Base-by-base conservation (phyloP, 345 rosid genomes). In the Populus alba region DNA sequence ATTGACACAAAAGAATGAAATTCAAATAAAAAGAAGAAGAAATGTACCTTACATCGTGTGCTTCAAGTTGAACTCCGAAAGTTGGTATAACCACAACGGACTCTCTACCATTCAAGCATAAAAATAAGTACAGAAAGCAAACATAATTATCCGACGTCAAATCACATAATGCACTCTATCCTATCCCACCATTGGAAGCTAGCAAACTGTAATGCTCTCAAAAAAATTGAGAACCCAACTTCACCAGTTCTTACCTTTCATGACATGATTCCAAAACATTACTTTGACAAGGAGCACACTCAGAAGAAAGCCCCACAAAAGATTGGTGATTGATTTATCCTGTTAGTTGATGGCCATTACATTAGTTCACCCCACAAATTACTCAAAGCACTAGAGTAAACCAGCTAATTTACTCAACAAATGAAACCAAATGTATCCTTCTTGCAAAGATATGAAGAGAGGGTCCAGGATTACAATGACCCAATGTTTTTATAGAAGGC, bases 41-140 rank as follows among this genome's bases (percentile, higher is more conserved):
- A 45, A 33, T 6, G 8, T 83, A 92, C 99, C 97, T 91, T 57
- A 76, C 18, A 89, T 89, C 90, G 72, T 89, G 91, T 53, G 97
- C 93, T 84, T 92, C 94, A 41, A 93, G 92, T 83, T 92, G 98
- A 81, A 93, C 87, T 69, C 94, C 98, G 76, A 92, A 90, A 77
- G 88, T 81, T 73, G 98, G 93, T 87, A 93, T 86, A 80, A 91
- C 84, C 70, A 90, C 80, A 62, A 95, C 94, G 79, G 95, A 90
- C 76, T 93, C 98, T 95, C 90, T 74, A 79, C 65, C 77, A 67
- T 74, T 85, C 85, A 76, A 79, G 63, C 35, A 84, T 17, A 76
- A 61, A 75, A 76, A 7, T 9, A 77, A 68, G 75, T 76, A 76
- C 75, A 51, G 25, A 31, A 23, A 57, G 41, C 23, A 68, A 33